Base-by-base conservation (phyloP, 129 eudicot genomes). In the Pseudognaphalium luteoalbum region DNA sequence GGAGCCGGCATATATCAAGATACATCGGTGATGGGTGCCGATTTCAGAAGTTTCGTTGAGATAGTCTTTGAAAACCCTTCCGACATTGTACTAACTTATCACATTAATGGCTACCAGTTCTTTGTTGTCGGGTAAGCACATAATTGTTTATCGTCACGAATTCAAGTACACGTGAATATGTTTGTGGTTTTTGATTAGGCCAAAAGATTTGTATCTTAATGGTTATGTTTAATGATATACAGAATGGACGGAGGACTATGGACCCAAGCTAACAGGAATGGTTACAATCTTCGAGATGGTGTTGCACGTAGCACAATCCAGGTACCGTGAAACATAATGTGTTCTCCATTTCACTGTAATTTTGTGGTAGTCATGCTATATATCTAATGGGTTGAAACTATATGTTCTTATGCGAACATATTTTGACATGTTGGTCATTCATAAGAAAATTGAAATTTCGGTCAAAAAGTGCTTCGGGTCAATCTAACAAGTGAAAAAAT, bases 191-290 rank as follows among this genome's bases (percentile, higher is more conserved):
- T 61, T 3, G 8, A 37, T 77, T 52, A 15, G 4, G 58, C 59
- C 15, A 17, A 52, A 25, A 5, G 1, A 4, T 8, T 25, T 19
- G 19, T 39, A 3, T 35, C 0, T 41, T 66, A 17, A 10, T 68
- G 68, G 66, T 29, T 60, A 4, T 17, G 3, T 59, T 47, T 74
- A 5, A 14, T 57, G 30, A 22, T 74, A 76, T 78, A 30, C 87
- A 94, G 99, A 81, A 87, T 91, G 99, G 97, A 89, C 59, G 97
- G 99, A 65, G 97, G 99, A 62, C 80, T 72, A 62, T 94, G 99
- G 99, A 89, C 85, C 15, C 56, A 80, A 14, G 87, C 85, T 67
- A 94, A 96, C 71, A 84, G 96, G 80, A 80, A 63, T 41, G 81
- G 84, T 70, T 94, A 94, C 83, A 94, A 94, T 80, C 96, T 94